Percentiles rank a stretch among this genome's conserved stretches.
phyloP scores from a whole-genome alignment of 2,329 filamentous ascomycete genomes.

The Colletotrichum theobromicola region DNA sequence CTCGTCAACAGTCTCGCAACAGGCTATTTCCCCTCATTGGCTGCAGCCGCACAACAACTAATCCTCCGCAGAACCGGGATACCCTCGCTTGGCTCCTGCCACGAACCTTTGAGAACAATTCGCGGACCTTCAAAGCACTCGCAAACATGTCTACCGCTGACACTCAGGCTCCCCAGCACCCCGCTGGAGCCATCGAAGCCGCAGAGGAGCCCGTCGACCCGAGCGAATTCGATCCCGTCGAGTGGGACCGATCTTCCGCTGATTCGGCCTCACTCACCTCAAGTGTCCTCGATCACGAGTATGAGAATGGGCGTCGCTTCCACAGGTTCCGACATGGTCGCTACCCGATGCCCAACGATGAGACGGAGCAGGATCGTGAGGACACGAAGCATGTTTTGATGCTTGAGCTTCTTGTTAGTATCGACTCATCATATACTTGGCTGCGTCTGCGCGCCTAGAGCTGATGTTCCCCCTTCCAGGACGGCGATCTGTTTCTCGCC shows the following conservation, averaged over 20 bases:
- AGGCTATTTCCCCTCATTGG: background rate
- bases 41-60: no score
- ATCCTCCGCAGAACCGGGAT: background rate
- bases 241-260: conserved; percentile 29
- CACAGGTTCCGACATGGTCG: conserved; percentile 47
- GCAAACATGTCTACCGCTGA: background rate
- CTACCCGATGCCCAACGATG: conserved; percentile 53
- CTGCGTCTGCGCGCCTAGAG: background rate
- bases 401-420: conserved; percentile 44
- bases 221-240: conserved; percentile 13
- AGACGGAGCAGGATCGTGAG: conserved; percentile 49
- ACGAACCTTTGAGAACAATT: background rate
- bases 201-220: background rate
- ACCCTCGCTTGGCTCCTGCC: background rate
- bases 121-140: background rate
- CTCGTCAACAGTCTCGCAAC: no score
- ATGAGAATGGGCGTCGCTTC: conserved; percentile 45
- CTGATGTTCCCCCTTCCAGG: conserved; percentile 21
- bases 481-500: conserved; percentile 45
- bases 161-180: background rate
- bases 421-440: background rate
- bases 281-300: conserved; percentile 42
- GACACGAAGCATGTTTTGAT: conserved; percentile 51
- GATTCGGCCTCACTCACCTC: conserved; percentile 36
- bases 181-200: background rate